phyloP scores from a whole-genome alignment of 192 early-diverging fungal species.

The Coemansia sp. region DNA sequence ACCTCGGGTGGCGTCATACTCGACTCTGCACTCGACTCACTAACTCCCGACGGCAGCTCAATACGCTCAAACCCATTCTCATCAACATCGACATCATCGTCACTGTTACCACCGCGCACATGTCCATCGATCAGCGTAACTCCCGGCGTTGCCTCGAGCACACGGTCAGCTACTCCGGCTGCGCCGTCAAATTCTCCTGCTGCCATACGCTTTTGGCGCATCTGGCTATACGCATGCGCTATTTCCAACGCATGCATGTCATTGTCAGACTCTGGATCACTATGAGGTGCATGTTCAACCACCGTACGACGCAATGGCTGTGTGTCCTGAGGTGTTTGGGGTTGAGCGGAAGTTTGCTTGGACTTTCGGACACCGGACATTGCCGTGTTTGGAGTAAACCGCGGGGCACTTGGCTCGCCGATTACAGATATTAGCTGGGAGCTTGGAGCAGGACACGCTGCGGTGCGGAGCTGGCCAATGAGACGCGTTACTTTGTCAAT shows the following conservation, averaged over 20 bases:
- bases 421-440: background rate
- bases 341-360: background rate
- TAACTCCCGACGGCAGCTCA: background rate
- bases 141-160: constrained; percentile 16
- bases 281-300: constrained; percentile 19
- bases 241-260: constrained; percentile 50
- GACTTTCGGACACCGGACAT: constrained; percentile 4
- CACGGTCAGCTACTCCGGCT: constrained; percentile 33
- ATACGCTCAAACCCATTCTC: constrained; percentile 9
- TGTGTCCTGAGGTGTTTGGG: background rate
- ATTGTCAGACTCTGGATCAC: constrained; percentile 20
- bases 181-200: constrained; percentile 33
- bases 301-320: constrained; percentile 32
- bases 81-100: background rate
- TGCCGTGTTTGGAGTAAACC: constrained; percentile 30
- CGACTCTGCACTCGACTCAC: background rate
- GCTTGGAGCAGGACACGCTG: background rate
- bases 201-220: constrained; percentile 25
- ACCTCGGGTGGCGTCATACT: constrained; percentile 22
- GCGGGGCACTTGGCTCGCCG: background rate
- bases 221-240: constrained; percentile 37
- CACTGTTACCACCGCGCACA: background rate
- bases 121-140: constrained; percentile 23
- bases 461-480: constrained; percentile 4
- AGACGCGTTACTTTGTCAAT: constrained; percentile 14